These are phyloP conservation scores for Emydomyces testavorans DNA, from an alignment of 2,329 filamentous ascomycete species.

Conservation along the genomic window DNA sequence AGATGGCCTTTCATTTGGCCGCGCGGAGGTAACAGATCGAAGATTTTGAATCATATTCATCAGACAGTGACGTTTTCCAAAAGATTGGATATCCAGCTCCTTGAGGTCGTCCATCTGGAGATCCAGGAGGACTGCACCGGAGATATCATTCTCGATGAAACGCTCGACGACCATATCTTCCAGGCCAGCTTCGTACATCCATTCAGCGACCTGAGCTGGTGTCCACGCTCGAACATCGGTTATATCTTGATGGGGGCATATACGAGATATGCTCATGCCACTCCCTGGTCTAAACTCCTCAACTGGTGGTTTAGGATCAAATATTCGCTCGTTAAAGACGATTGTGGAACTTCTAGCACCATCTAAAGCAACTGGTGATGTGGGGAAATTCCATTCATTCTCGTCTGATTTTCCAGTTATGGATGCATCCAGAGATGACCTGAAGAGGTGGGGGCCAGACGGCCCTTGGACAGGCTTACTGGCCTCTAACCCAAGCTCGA, in stretches of 20 bases:
- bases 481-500: slow-evolving; percentile 47
- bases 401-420: slow-evolving; percentile 13
- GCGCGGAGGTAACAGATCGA: slow-evolving; percentile 19
- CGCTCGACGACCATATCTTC: slow-evolving; percentile 66
- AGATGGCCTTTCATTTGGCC: slow-evolving; percentile 23
- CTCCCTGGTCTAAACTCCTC: slow-evolving; percentile 9
- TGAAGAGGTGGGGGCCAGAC: slow-evolving; percentile 80
- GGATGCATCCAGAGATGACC: slow-evolving; percentile 39
- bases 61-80: slow-evolving; percentile 50
- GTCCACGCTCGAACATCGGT: slow-evolving; percentile 25
- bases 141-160: slow-evolving; percentile 87
- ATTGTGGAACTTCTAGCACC: slow-evolving; percentile 10
- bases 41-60: slow-evolving; percentile 49
- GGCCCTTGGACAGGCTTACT: slow-evolving; percentile 61
- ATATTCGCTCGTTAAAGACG: slow-evolving; percentile 31
- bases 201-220: slow-evolving; percentile 41
- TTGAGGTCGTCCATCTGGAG: slow-evolving; percentile 73
- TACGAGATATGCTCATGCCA: slow-evolving; percentile 18
- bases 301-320: slow-evolving; percentile 38
- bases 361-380: slow-evolving; percentile 16
- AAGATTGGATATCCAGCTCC: slow-evolving; percentile 51
- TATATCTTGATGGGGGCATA: slow-evolving; percentile 22
- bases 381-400: slow-evolving; percentile 14
- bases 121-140: slow-evolving; percentile 74
- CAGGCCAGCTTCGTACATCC: slow-evolving; percentile 75